A percentile compares a stretch with the other conserved stretches of the same genome.
phyloP scores from a whole-genome alignment of 1,284 basidiomycete species.

The Sanghuangporus weigelae region DNA sequence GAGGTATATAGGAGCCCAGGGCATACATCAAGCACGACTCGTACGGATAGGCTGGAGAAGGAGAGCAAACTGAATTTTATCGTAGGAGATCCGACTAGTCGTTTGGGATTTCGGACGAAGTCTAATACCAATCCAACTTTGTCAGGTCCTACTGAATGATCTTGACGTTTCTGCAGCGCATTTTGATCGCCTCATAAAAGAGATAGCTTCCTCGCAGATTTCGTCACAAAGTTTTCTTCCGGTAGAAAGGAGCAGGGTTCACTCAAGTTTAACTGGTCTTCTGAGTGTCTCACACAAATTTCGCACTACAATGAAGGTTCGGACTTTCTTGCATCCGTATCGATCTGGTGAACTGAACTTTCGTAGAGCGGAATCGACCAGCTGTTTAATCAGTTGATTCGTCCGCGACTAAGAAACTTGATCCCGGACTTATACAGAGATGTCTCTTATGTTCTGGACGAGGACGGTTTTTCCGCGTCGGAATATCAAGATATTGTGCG shows the following conservation, averaged over 20 bases:
- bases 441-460: constrained; percentile 83
- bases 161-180: constrained; percentile 84
- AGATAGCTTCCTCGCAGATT: constrained; percentile 51
- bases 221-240: constrained; percentile 70
- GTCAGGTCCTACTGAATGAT: constrained; percentile 82
- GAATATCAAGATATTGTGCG: constrained; percentile 84
- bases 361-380: constrained; percentile 82
- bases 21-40: constrained; percentile 37
- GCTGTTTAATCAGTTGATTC: constrained; percentile 88
- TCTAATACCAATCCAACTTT: background rate
- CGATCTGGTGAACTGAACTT: background rate
- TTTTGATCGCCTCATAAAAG: constrained; percentile 74
- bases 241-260: constrained; percentile 48
- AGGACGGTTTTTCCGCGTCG: constrained; percentile 77
- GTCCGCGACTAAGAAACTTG: constrained; percentile 79
- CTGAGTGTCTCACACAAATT: constrained; percentile 57
- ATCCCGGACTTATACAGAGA: constrained; percentile 88
- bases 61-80: constrained; percentile 78
- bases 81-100: constrained; percentile 42
- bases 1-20: constrained; percentile 68
- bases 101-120: background rate
- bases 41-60: constrained; percentile 69
- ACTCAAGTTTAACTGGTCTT: constrained; percentile 43
- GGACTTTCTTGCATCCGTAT: constrained; percentile 11
- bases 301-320: constrained; percentile 64